These are phyloP conservation scores for Globisporangium spinosum DNA, from an alignment of 352 stramenopile species.

Conservation along the genomic window DNA sequence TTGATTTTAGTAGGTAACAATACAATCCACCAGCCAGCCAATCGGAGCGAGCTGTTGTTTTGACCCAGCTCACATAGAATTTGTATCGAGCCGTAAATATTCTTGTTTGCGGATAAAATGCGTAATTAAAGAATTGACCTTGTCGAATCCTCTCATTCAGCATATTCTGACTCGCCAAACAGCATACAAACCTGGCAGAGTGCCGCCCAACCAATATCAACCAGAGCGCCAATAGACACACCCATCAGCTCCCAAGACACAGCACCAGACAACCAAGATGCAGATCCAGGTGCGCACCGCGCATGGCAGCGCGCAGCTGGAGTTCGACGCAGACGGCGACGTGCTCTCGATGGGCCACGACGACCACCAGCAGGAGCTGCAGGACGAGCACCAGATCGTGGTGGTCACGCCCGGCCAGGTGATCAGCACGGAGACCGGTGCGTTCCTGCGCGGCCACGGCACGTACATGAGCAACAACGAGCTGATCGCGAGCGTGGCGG, in stretches of 20 bases:
- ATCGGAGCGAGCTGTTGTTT: too few species aligned
- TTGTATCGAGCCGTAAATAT: too few species aligned
- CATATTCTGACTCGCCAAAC: neutral
- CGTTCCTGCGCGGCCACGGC: slow-evolving; percentile 91
- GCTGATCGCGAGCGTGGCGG: slow-evolving; percentile 91
- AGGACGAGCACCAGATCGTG: slow-evolving; percentile 43
- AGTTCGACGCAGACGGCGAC: slow-evolving; percentile 15
- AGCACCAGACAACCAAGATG: slow-evolving; percentile 4
- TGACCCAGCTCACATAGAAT: too few species aligned
- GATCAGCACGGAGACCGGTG: slow-evolving; percentile 71
- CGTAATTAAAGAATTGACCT: too few species aligned
- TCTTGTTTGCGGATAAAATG: too few species aligned
- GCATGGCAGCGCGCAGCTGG: neutral
- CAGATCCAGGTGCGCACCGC: slow-evolving; percentile 20
- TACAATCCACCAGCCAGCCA: too few species aligned
- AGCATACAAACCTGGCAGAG: neutral
- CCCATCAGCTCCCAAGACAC: neutral
- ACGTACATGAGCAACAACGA: slow-evolving; percentile 91
- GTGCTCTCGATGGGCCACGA: slow-evolving; percentile 13
- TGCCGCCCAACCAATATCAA: neutral
- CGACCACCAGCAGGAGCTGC: slow-evolving; percentile 19
- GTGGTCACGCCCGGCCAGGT: slow-evolving; percentile 74
- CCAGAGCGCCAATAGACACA: slow-evolving; percentile 1
- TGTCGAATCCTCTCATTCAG: neutral
- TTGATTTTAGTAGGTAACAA: too few species aligned